A percentile compares a stretch with the other conserved stretches of the same genome.
phyloP scores from a whole-genome alignment of 78 protist genomes.

The Dictyostelium purpureum region DNA sequence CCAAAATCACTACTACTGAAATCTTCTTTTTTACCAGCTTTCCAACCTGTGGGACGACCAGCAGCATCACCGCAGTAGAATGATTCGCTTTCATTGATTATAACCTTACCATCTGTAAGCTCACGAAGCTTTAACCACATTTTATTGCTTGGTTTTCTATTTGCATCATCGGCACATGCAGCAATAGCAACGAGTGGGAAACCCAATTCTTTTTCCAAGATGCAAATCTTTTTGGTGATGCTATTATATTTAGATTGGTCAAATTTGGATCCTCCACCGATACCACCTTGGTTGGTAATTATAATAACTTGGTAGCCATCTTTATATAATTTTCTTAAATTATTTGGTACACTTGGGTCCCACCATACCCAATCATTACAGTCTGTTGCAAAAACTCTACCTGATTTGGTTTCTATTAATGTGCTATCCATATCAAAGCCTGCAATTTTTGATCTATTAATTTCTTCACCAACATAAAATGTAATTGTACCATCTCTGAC shows the following conservation, averaged over 20 bases:
- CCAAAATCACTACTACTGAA: constrained; percentile 9
- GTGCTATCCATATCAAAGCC: constrained; percentile 72
- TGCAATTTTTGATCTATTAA: constrained; percentile 38
- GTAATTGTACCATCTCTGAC: background rate
- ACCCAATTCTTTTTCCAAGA: background rate
- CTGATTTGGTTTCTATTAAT: constrained; percentile 24
- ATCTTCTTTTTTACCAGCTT: constrained; percentile 1
- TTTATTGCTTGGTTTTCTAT: constrained; percentile 23
- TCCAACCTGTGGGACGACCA: constrained; percentile 34
- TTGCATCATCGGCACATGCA: constrained; percentile 23
- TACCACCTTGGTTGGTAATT: constrained; percentile 57
- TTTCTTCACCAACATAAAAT: background rate
- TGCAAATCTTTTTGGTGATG: constrained; percentile 11
- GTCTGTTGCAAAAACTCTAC: background rate
- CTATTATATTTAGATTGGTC: background rate
- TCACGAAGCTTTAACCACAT: constrained; percentile 13
- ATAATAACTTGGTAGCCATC: constrained; percentile 51
- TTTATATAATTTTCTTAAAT: background rate
- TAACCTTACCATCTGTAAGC: background rate
- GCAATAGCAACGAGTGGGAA: constrained; percentile 34
- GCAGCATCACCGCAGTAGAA: constrained; percentile 50
- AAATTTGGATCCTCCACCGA: background rate
- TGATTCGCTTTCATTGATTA: background rate
- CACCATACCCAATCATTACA: constrained; percentile 68
- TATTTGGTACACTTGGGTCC: constrained; percentile 17